Evolutionary conservation across 768 basidiomycete genomes (phyloP).

Genomic region (Suillus tomentosus): DNA sequence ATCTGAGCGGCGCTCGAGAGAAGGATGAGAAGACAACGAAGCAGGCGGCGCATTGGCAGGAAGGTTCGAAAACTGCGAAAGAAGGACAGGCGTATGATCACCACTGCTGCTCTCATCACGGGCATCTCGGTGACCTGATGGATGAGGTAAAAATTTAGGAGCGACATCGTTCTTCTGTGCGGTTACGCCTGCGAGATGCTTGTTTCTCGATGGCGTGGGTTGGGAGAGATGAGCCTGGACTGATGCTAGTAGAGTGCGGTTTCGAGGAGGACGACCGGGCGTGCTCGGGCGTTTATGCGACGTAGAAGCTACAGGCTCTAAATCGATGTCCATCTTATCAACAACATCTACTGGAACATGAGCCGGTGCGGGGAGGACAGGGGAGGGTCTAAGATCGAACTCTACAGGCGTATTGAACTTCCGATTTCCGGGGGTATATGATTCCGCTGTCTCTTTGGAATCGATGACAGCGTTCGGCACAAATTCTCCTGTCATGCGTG

Average conservation of each 20-base stretch:
- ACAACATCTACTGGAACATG: slow-evolving; percentile 10
- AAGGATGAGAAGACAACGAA: not conserved
- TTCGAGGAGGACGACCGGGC: slow-evolving; percentile 31
- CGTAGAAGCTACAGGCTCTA: slow-evolving; percentile 20
- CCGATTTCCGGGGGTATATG: not conserved
- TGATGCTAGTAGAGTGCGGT: slow-evolving; percentile 47
- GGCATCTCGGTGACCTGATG: not conserved
- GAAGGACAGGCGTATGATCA: slow-evolving; percentile 1
- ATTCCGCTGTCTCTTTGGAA: not conserved
- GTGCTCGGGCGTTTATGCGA: slow-evolving; percentile 24
- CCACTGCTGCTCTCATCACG: not conserved
- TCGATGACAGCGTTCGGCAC: not conserved
- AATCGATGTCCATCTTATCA: slow-evolving; percentile 13
- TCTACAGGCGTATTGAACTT: not conserved
- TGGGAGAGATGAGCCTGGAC: slow-evolving; percentile 48
- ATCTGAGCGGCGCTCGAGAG: not conserved
- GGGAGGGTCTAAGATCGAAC: not conserved
- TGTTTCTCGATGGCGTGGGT: slow-evolving; percentile 9
- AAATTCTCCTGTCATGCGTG: not conserved
- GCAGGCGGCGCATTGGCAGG: not conserved
- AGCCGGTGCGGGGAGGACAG: not conserved
- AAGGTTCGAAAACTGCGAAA: slow-evolving; percentile 11
- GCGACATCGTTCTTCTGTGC: slow-evolving; percentile 2
- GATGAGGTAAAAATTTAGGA: not conserved
- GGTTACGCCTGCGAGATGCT: not conserved